Evolutionary conservation across 192 early-diverging fungal genomes (phyloP).

Genomic region (Podochytrium sp.): DNA sequence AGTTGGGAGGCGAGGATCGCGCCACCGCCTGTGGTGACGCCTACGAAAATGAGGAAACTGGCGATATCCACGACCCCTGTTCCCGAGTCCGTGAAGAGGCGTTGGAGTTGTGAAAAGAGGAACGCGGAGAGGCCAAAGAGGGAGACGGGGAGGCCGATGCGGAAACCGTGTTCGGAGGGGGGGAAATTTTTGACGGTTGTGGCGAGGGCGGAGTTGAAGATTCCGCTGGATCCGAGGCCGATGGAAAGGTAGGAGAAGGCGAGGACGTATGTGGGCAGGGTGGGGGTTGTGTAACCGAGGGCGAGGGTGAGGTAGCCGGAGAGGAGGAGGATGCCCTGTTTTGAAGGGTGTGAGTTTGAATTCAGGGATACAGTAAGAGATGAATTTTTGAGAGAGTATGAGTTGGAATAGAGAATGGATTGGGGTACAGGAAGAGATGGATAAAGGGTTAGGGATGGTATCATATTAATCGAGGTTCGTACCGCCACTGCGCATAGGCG

Average conservation of each 20-base stretch:
- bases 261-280: background rate
- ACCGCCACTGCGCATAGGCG: conserved; percentile 23
- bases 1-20: background rate
- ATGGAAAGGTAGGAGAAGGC: conserved; percentile 38
- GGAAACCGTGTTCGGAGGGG: conserved; percentile 37
- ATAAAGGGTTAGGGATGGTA: no score
- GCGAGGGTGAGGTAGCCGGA: conserved; percentile 1
- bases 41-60: conserved; percentile 43
- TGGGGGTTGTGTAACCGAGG: background rate
- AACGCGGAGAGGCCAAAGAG: conserved; percentile 50
- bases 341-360: background rate
- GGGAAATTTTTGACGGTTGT: conserved; percentile 40
- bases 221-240: conserved; percentile 38
- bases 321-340: conserved; percentile 10
- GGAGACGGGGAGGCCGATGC: conserved; percentile 42
- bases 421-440: background rate
- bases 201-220: conserved; percentile 34
- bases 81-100: conserved; percentile 15
- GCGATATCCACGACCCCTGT: conserved; percentile 22
- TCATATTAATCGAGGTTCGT: no score
- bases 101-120: conserved; percentile 42
- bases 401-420: conserved; percentile 2
- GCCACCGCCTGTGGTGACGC: conserved; percentile 17
- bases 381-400: no score
- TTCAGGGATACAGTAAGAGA: no score